Base-by-base conservation (phyloP, 2,329 filamentous ascomycete genomes). In the Exophiala alcalophila region DNA sequence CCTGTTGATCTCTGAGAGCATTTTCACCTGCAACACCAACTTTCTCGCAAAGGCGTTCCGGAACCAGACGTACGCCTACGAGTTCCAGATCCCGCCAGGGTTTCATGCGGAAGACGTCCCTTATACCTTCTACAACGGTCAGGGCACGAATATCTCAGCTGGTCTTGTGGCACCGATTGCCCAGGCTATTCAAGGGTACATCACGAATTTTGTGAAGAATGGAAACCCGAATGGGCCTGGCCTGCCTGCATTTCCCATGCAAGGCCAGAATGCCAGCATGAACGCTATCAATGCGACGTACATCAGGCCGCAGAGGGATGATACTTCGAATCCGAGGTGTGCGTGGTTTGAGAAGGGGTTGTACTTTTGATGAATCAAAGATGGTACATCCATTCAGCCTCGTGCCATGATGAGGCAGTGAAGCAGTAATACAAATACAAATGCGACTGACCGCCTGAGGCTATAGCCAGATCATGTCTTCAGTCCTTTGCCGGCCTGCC, bases 11-110 rank as follows among this genome's bases (percentile, higher is more conserved):
- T 58, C 64, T 3, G 77, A 79, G 44, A 51, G 58, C 3, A 52
- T 61, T 40, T 72, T 76, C 52, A 60, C 61, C 28, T 80, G 76
- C 66, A 78, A 78, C 57, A 72, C 72, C 5, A 65, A 71, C 57
- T 77, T 71, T 53, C 61, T 79, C 15, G 68, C 70, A 52, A 66
- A 64, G 4, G 75, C 70, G 3, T 76, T 65, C 59, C 45, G 61
- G 9, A 74, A 75, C 51, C 49, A 71, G 21, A 73, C 73, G 0
- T 76, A 73, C 56, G 64, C 67, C 0, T 80, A 79, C 54, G 59
- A 70, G 32, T 80, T 78, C 56, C 66, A 65, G 30, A 63, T 78
- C 1, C 68, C 69, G 0, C 76, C 76, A 0, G 74, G 65, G 2
- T 56, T 77, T n/a, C 77, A 80, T 54, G 74, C 71, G 9, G 56